Conservation (phyloP, 148 eudicot species). For the Limonium bicolor region DNA sequence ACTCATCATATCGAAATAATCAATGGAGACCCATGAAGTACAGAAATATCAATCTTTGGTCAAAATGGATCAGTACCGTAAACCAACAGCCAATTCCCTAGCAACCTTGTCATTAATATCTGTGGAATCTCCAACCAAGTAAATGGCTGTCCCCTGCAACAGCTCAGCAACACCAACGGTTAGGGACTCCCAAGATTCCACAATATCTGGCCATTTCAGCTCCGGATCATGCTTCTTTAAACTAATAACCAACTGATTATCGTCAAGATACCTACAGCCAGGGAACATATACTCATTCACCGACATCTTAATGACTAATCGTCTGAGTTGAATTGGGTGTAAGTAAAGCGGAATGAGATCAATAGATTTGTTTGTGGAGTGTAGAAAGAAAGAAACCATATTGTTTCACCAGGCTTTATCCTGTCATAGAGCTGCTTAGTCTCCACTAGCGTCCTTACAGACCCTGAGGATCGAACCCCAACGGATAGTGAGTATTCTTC, state of each 20-base stretch:
- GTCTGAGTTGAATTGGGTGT: too few species aligned
- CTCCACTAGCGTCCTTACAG: constrained; percentile 47
- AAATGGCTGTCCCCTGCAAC: constrained; percentile 67
- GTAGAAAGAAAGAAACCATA: constrained; percentile 85
- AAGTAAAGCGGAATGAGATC: too few species aligned
- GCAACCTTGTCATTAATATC: constrained; percentile 71
- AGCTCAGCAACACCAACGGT: constrained; percentile 56
- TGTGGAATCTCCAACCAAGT: constrained; percentile 73
- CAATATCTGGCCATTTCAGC: constrained; percentile 81
- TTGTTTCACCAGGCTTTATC: constrained; percentile 90
- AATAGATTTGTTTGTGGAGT: too few species aligned
- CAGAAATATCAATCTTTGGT: too few species aligned
- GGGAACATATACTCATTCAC: too few species aligned
- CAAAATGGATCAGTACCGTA: constrained; percentile 51
- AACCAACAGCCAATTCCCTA: constrained; percentile 73
- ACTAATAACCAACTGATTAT: constrained; percentile 59
- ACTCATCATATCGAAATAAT: too few species aligned
- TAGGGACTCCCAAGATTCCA: constrained; percentile 91
- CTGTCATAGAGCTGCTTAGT: constrained; percentile 49
- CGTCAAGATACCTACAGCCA: constrained; percentile 90
- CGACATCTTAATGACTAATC: too few species aligned
- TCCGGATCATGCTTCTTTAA: constrained; percentile 81
- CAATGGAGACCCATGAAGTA: too few species aligned
- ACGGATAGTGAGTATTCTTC: constrained; percentile 47
- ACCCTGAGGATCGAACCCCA: constrained; percentile 27